Conservation (phyloP, 208 protist species). For the Trypanosoma vivax region DNA sequence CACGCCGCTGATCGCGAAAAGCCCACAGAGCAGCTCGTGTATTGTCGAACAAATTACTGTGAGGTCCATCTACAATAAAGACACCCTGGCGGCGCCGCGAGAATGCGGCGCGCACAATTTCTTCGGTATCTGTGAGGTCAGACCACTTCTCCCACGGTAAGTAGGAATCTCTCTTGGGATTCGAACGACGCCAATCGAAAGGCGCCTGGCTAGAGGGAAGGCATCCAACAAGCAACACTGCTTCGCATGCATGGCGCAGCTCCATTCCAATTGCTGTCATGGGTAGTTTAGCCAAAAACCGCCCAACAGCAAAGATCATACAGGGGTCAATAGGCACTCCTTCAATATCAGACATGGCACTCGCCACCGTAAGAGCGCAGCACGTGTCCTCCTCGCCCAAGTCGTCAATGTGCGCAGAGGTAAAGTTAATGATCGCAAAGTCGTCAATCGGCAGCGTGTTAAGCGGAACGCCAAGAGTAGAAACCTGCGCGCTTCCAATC, state of each 20-base stretch:
- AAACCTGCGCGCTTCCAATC: constrained; percentile 27
- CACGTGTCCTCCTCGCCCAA: constrained; percentile 54
- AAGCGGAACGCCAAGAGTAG: constrained; percentile 22
- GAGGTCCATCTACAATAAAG: constrained; percentile 58
- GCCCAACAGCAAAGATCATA: constrained; percentile 65
- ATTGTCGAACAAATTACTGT: constrained; percentile 72
- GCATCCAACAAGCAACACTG: constrained; percentile 53
- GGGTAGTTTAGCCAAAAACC: constrained; percentile 41
- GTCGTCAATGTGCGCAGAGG: constrained; percentile 28
- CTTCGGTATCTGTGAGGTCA: constrained; percentile 19
- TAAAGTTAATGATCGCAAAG: constrained; percentile 65
- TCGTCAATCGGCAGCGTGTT: constrained; percentile 18
- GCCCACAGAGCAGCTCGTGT: constrained; percentile 65
- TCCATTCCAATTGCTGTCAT: constrained; percentile 43
- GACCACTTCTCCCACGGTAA: constrained; percentile 47
- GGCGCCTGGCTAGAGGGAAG: constrained; percentile 37
- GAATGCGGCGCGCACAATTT: constrained; percentile 46
- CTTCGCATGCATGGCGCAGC: constrained; percentile 60
- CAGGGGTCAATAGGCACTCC: constrained; percentile 77
- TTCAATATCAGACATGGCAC: constrained; percentile 69
- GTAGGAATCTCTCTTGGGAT: constrained; percentile 19
- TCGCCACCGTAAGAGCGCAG: constrained; percentile 75
- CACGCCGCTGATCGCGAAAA: constrained; percentile 53
- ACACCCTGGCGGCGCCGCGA: constrained; percentile 46
- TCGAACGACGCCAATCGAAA: constrained; percentile 35